These are phyloP conservation scores for Nigrospora oryzae DNA, from an alignment of 2,329 filamentous ascomycete genomes.

Conservation along the genomic window DNA sequence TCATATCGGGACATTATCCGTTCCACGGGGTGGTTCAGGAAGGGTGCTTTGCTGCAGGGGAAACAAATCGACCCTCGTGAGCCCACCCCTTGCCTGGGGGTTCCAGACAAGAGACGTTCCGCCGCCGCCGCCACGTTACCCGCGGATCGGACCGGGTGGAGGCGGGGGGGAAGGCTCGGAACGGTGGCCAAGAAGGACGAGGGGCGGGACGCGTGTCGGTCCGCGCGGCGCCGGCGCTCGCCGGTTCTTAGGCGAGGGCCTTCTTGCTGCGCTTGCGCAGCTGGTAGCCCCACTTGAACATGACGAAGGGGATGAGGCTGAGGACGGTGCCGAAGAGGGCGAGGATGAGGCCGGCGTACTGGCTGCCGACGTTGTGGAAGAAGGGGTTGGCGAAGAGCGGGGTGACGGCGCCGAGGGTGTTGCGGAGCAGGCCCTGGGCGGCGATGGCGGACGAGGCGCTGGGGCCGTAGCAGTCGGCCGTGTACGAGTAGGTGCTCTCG, in stretches of 20 bases:
- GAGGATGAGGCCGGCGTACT: conserved; percentile 40
- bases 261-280: conserved; percentile 29
- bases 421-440: conserved; percentile 42
- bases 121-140: too few species aligned
- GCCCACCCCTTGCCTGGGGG: too few species aligned
- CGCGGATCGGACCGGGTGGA: too few species aligned
- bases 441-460: conserved; percentile 27
- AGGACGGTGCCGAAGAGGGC: conserved; percentile 31
- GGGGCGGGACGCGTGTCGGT: too few species aligned
- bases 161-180: too few species aligned
- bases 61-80: too few species aligned
- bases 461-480: conserved; percentile 42
- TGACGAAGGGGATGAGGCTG: conserved; percentile 28
- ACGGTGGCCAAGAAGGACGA: too few species aligned
- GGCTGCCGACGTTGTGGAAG: conserved; percentile 43
- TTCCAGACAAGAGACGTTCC: too few species aligned
- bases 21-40: too few species aligned
- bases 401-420: conserved; percentile 42
- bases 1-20: too few species aligned
- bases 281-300: conserved; percentile 30
- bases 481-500: conserved; percentile 33
- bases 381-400: conserved; percentile 42
- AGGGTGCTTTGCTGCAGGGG: too few species aligned
- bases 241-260: conserved; percentile 8
- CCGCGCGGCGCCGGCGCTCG: too few species aligned